Evolutionary conservation across 2,329 filamentous ascomycete genomes (phyloP), one percentile per base, ranked within the genome.

Genomic region (Paracorniculantispora psalliotae): DNA sequence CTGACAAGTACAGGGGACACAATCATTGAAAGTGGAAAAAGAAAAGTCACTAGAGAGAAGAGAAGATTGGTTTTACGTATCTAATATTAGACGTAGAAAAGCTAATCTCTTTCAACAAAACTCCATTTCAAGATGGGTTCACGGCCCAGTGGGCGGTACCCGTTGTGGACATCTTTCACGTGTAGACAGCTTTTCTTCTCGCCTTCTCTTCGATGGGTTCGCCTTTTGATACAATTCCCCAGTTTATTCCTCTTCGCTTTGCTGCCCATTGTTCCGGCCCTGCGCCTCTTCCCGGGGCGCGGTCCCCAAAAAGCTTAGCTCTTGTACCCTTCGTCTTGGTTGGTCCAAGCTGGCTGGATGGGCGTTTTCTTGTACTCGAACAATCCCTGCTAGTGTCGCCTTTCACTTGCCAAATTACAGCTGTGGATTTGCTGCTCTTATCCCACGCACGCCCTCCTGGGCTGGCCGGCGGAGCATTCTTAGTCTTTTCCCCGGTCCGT

Each of bases 401-500:
- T 28, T 33, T 19, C 9, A n/a, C n/a, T n/a, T 8, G 10, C 21
- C 48, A 43, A 41, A 49, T 49, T 49, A n/a, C n/a, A 37, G 35
- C 44, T 30, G 44, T 23, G 35, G 17, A 13, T 23, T n/a, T 12
- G 19, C 46, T 33, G 15, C n/a, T 48, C 17, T 28, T 48, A 15
- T 15, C 1, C 4, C 25, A 28, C 25, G 25, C 46, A n/a, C 46
- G 25, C 44, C 53, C 30, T 41, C 39, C 37, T 28, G 12, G 10
- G 7, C 35, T 23, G 33, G 21, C 17, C n/a, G 49, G 49, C 33
- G 33, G 33, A 26, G 35, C 30, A 35, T 23, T 17, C 13, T 12
- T 50, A 57, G 54, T 10, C 46, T 57, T 33, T 37, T 57, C 54
- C 54, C 54, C 54, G 54, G 54, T 57, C 54, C 54, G 54, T 57